Evolutionary conservation across 495 filamentous ascomycete genomes (phyloP), one percentile per base, ranked within the genome.

Genomic region (Penicillium taxi): DNA sequence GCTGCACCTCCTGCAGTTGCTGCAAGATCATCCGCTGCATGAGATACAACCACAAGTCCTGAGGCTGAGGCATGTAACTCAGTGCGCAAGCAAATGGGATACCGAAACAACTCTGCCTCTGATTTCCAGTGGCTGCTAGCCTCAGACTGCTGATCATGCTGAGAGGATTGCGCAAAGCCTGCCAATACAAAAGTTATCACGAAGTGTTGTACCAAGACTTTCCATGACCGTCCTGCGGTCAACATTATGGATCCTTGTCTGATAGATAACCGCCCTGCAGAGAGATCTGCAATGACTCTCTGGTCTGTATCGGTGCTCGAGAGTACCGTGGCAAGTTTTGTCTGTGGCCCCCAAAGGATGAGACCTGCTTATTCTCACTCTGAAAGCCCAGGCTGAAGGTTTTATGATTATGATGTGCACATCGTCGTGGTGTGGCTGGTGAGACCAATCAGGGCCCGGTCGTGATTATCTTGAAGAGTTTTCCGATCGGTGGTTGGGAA

Each of bases 181-280:
- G 30, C 32, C 6, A 44, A 37, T 2, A 32, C 40, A 9, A 50
- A n/a, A 9, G 50, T 1, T 2, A 46, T 32, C 26, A 39, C 34
- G 12, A 16, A 28, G 27, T 17, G 18, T 27, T 34, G 37, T 31
- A 41, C 19, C 43, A 29, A 42, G 13, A 21, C 26, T 18, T 9
- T 24, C 34, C 26, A 44, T 39, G 43, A 44, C 37, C 43, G 41
- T 31, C 40, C 37, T n/a, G 36, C 35, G 30, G 32, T 26, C 42
- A 46, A 15, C 52, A 52, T 55, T n/a, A n/a, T n/a, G n/a, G n/a
- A n/a, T n/a, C n/a, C 25, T 30, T 40, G 43, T 26, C 26, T 39
- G 22, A 26, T 35, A 26, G 27, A 18, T 13, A 12, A 22, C 22
- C 14, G 27, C n/a, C 18, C 22, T n/a, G 31, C 39, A 14, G 11